A percentile compares a stretch with the other conserved stretches of the same genome.
These are phyloP conservation scores for Cronartium quercuum DNA, from an alignment of 1,284 basidiomycete genomes.

Conservation along the genomic window DNA sequence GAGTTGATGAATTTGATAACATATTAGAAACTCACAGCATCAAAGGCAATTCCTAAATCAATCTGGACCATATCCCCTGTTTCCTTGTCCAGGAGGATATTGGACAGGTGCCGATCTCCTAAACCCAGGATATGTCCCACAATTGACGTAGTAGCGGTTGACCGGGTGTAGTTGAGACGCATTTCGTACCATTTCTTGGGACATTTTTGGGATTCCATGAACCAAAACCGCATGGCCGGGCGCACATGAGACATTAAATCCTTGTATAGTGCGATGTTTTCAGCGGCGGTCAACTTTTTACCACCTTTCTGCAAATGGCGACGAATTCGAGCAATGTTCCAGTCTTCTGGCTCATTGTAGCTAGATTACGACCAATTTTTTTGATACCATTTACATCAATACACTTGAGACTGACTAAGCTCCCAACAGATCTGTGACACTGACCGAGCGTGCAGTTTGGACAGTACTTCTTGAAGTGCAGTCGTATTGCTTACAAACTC, in stretches of 20 bases:
- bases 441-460: conserved; percentile 59
- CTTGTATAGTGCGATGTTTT: conserved; percentile 52
- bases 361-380: background rate
- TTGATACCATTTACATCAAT: conserved; percentile 7
- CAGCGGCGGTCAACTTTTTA: conserved; percentile 48
- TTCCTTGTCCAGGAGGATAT: conserved; percentile 78
- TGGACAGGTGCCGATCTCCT: conserved; percentile 85
- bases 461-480: conserved; percentile 63
- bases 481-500: conserved; percentile 83
- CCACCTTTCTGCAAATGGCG: conserved; percentile 41
- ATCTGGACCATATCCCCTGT: conserved; percentile 89
- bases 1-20: background rate
- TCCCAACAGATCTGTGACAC: conserved; percentile 39
- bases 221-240: conserved; percentile 90
- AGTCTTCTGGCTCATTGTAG: conserved; percentile 35
- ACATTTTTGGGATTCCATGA: conserved; percentile 77
- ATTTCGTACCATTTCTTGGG: conserved; percentile 91
- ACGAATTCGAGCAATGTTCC: conserved; percentile 26
- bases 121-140: conserved; percentile 88
- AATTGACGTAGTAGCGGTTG: conserved; percentile 86
- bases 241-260: conserved; percentile 59
- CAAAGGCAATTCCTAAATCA: conserved; percentile 93
- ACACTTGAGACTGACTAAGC: background rate
- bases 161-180: conserved; percentile 81
- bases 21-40: conserved; percentile 52